These are phyloP conservation scores for Porcisia hertigi DNA, from an alignment of 208 protist species.

Conservation along the genomic window DNA sequence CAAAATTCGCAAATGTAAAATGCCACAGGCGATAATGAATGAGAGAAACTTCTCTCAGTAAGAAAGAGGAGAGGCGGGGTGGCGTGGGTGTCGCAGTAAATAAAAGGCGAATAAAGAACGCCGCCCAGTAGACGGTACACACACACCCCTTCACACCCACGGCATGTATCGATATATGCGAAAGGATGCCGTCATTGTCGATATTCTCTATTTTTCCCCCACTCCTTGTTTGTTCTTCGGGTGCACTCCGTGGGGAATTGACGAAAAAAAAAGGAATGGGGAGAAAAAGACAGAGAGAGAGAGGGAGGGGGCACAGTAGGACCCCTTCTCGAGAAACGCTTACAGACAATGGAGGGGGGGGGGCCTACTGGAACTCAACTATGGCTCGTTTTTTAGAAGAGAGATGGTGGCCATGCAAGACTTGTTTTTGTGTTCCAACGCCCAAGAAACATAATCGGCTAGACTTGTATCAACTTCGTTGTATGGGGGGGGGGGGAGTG, in stretches of 20 bases:
- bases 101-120: too few relatives aligned
- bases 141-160: too few relatives aligned
- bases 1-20: too few relatives aligned
- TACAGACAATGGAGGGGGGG: background rate
- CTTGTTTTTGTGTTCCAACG: too few relatives aligned
- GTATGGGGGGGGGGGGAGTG: background rate
- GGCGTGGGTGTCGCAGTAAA: too few relatives aligned
- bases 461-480: background rate
- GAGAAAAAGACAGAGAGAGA: background rate
- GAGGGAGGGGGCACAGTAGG: background rate
- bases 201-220: background rate
- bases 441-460: background rate
- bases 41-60: too few relatives aligned
- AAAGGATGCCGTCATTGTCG: too few relatives aligned
- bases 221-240: background rate
- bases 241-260: background rate
- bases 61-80: too few relatives aligned
- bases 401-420: too few relatives aligned
- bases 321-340: background rate
- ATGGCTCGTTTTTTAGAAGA: background rate
- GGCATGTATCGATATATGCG: too few relatives aligned
- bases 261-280: background rate
- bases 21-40: too few relatives aligned
- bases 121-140: too few relatives aligned
- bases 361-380: background rate